Evolutionary conservation across 1,284 basidiomycete species (phyloP), one percentile per base, ranked within the genome.

Genomic region (Ceratobasidium theobromae): DNA sequence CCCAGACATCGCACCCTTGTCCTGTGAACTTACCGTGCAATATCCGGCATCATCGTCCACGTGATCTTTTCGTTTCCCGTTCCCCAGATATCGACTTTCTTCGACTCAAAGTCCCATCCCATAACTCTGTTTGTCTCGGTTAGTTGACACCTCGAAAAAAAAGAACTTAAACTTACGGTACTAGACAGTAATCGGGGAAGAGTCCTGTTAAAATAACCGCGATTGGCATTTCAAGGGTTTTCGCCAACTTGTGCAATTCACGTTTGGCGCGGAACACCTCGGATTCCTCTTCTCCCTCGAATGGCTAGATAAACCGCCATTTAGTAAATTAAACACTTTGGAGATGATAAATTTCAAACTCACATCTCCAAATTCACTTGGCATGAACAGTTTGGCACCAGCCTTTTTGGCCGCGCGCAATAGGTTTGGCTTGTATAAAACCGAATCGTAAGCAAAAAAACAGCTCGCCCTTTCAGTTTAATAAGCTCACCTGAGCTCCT

Each of bases 41-140:
- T 48, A 21, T 67, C 66, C 14, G 49, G 49, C 57, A 67, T 64
- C 2, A 43, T 53, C 1, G 66, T 67, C 66, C 66, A 67, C 12
- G 57, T 54, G 9, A 32, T 45, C 12, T 60, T 52, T 35, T 60
- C 60, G 14, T 67, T 25, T 32, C 66, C 66, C 5, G 57, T 54
- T 0, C 66, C 66, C 33, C 53, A 67, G 16, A 67, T 67, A n/a
- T 48, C 51, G 18, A 54, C 49, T n/a, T 62, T 54, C 30, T 54
- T 53, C 8, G 38, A n/a, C 14, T 64, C 43, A 16, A 64, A 48
- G 51, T 67, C 43, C 43, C 54, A 53, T 21, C 57, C 65, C 33
- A 53, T 51, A 1, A 67, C 28, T 9, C 55, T 58, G 48, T 5
- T 8, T 5, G 25, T n/a, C 18, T 30, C n/a, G 52, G 35, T 41